These are phyloP conservation scores for Penicillium sclerotiorum DNA, from an alignment of 2,329 filamentous ascomycete genomes.

Conservation along the genomic window DNA sequence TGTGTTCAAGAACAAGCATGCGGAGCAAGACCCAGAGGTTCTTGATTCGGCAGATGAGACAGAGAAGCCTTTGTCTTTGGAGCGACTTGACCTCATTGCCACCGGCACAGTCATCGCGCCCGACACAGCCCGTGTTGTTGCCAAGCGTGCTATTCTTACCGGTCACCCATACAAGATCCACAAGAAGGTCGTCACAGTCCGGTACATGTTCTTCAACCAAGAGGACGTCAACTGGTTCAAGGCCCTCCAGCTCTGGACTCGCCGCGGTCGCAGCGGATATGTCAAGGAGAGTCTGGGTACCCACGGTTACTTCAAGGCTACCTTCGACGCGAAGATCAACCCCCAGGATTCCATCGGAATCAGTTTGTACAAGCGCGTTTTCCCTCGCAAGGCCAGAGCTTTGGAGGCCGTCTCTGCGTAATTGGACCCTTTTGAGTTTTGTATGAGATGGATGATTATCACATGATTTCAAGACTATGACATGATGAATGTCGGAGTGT, in stretches of 20 bases:
- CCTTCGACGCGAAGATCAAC: conserved; percentile 94
- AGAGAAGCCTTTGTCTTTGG: conserved; percentile 39
- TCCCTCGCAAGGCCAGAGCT: conserved; percentile 68
- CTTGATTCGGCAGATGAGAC: conserved; percentile 50
- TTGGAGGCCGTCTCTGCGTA: conserved; percentile 42
- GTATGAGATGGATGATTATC: conserved; percentile 28
- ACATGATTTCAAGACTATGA: conserved; percentile 28
- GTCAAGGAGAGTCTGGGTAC: conserved; percentile 94
- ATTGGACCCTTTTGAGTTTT: conserved; percentile 5
- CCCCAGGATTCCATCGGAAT: conserved; percentile 92
- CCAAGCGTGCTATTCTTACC: conserved; percentile 90
- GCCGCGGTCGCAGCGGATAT: conserved; percentile 81
- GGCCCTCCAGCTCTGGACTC: conserved; percentile 92
- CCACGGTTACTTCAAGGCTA: conserved; percentile 99
- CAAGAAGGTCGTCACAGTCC: conserved; percentile 93
- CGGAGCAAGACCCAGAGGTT: conserved; percentile 40
- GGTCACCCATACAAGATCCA: conserved; percentile 99
- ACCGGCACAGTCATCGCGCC: conserved; percentile 86
- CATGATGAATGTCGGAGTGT: conserved; percentile 14
- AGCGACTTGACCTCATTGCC: conserved; percentile 70
- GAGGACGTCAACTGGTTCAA: conserved; percentile 98
- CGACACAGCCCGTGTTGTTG: conserved; percentile 74
- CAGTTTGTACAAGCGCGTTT: conserved; percentile 83
- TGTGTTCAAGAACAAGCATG: conserved; percentile 69
- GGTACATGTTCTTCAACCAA: conserved; percentile 99